These are phyloP conservation scores for Debaryomycetaceae sp. DNA, from an alignment of 1,139 yeast genomes.

Conservation along the genomic window DNA sequence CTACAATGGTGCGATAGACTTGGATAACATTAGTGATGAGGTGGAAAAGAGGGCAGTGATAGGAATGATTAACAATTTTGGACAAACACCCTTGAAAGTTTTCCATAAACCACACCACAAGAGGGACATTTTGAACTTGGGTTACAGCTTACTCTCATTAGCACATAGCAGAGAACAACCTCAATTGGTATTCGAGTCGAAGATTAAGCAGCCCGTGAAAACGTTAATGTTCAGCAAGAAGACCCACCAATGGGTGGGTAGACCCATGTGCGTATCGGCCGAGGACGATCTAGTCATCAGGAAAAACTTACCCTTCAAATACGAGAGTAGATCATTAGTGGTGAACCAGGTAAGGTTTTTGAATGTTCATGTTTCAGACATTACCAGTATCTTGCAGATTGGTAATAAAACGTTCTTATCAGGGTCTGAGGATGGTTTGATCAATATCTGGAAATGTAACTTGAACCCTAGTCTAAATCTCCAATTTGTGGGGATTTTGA, in stretches of 20 bases:
- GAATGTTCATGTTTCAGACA: conserved; percentile 36
- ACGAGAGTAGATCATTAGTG: conserved; percentile 32
- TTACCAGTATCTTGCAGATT: conserved; percentile 32
- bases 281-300: conserved; percentile 41
- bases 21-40: conserved; percentile 69
- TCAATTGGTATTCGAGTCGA: conserved; percentile 33
- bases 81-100: conserved; percentile 78
- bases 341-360: conserved; percentile 43
- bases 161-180: conserved; percentile 22
- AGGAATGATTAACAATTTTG: conserved; percentile 84
- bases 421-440: conserved; percentile 53
- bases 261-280: conserved; percentile 35
- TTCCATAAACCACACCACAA: conserved; percentile 63
- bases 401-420: conserved; percentile 44
- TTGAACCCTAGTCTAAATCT: conserved; percentile 25
- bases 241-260: conserved; percentile 43
- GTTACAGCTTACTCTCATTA: conserved; percentile 30
- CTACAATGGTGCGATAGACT: conserved; percentile 75
- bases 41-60: conserved; percentile 71
- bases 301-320: conserved; percentile 25
- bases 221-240: conserved; percentile 37
- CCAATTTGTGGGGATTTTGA: conserved; percentile 43
- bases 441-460: conserved; percentile 51
- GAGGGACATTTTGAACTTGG: conserved; percentile 36
- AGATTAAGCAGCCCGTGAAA: conserved; percentile 30